These are phyloP conservation scores for Pythium aristosporum DNA, from an alignment of 352 stramenopile genomes.

Conservation along the genomic window DNA sequence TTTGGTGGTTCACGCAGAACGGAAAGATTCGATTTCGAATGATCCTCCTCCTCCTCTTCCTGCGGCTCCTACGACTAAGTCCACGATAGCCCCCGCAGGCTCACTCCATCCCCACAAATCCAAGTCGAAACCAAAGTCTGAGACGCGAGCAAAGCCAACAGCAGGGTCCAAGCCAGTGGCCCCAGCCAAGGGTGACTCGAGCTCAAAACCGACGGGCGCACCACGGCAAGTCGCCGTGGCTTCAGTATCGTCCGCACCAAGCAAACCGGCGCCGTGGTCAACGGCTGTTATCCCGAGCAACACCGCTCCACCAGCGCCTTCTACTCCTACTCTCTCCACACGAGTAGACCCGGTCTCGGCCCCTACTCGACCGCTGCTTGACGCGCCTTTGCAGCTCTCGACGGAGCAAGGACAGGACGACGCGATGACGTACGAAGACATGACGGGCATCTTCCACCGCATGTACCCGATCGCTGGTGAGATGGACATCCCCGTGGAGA, in stretches of 20 bases:
- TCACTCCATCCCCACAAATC: background rate
- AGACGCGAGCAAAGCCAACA: background rate
- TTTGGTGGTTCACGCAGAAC: background rate
- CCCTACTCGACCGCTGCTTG: background rate
- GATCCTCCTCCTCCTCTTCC: background rate
- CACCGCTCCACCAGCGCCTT: background rate
- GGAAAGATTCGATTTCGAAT: constrained; percentile 18
- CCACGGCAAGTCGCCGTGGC: too few species aligned
- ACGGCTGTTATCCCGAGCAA: background rate
- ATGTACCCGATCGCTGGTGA: constrained; percentile 73
- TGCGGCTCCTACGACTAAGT: background rate
- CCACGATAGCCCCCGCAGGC: background rate
- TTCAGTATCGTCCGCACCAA: background rate
- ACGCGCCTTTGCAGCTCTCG: background rate
- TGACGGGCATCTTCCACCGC: constrained; percentile 57
- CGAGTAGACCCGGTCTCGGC: background rate
- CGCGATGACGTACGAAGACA: constrained; percentile 38
- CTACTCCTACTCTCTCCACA: background rate
- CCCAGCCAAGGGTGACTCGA: background rate
- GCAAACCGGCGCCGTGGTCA: constrained; percentile 1
- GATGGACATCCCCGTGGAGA: constrained; percentile 71
- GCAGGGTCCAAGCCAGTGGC: too few species aligned
- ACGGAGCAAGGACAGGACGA: background rate
- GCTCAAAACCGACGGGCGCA: too few species aligned
- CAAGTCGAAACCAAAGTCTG: constrained; percentile 9